Evolutionary conservation across 1,139 yeast genomes (phyloP), one percentile per base, ranked within the genome.

Genomic region (Yamadazyma atlantica): DNA sequence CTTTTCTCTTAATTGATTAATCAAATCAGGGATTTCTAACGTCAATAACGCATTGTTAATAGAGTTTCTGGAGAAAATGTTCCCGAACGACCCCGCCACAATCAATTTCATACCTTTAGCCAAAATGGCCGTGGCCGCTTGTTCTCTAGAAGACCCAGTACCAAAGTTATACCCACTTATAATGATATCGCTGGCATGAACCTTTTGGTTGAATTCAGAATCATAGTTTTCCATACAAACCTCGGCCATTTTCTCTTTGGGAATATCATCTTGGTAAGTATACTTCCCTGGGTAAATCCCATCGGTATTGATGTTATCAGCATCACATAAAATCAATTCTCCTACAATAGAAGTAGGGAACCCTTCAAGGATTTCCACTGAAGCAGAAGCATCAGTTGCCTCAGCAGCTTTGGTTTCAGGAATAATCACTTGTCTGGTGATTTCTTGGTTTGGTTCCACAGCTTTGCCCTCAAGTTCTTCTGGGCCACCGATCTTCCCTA

Each of bases 161-260:
- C 98, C 99, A 58, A 92, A 92, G 60, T 94, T 94, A 72, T 70
- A 94, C 15, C 99, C 99, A 40, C 92, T 80, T 37, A 92, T 78
- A 40, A 92, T 79, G 48, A 92, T 89, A 61, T 92, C 99, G 39
- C 95, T 88, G 6, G 95, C 77, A 48, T 80, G 73, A 29, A 95
- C 87, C 70, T 88, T 89, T 34, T 65, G 48, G 39, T 84, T 80
- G 62, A 92, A 92, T 49, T 90, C 95, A 14, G 86, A 62, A 62
- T 92, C 99, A 63, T 94, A 92, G 68, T 92, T 92, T 65, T 92
- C 98, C 99, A 92, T 94, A 69, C 98, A 94, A 35, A 92, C 98
- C 63, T 90, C 85, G 26, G 98, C 97, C 99, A 92, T 92, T 62
- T 85, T 86, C 51, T 87, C 95, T 54, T 85, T 77, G 32, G 97